Conservation (phyloP, 2,329 filamentous ascomycete species). For the Colletotrichum agaves region DNA sequence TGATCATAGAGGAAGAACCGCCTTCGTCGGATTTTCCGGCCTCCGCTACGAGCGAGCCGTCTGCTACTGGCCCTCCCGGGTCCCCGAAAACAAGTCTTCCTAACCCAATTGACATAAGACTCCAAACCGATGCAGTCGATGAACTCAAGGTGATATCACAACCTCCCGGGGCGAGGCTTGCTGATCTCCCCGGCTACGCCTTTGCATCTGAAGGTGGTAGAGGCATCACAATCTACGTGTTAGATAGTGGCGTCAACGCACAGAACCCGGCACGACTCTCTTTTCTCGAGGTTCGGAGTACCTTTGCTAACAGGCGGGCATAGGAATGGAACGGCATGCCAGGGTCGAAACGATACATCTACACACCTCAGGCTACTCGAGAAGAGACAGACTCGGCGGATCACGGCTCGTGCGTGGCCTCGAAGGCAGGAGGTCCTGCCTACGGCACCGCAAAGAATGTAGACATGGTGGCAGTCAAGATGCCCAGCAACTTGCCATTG, state of each 20-base stretch:
- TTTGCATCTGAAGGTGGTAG: slow-evolving; percentile 14
- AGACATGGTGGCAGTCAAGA: slow-evolving; percentile 12
- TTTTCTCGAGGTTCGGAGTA: too few species aligned
- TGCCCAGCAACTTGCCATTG: not conserved
- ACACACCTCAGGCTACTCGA: not conserved
- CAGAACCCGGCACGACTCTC: not conserved
- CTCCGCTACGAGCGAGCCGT: not conserved
- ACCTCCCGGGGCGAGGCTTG: slow-evolving; percentile 1
- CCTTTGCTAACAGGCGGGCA: not conserved
- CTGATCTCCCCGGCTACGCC: slow-evolving; percentile 4
- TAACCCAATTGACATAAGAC: not conserved
- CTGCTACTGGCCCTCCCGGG: not conserved
- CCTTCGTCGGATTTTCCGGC: not conserved
- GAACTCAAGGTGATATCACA: slow-evolving; percentile 26
- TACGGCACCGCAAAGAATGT: slow-evolving; percentile 25
- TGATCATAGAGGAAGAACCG: not conserved
- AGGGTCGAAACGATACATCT: slow-evolving; percentile 3
- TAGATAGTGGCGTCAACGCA: slow-evolving; percentile 7
- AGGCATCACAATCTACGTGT: slow-evolving; percentile 22
- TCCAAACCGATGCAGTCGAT: slow-evolving; percentile 7
- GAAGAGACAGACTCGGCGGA: not conserved
- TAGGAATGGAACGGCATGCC: slow-evolving; percentile 20
- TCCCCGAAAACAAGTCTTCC: not conserved
- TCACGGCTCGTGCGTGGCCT: slow-evolving; percentile 25
- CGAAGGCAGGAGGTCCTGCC: slow-evolving; percentile 9